Evolutionary conservation across 441 rosid genomes (phyloP), one percentile per base, ranked within the genome.

Genomic region (Flueggea neowawraea): DNA sequence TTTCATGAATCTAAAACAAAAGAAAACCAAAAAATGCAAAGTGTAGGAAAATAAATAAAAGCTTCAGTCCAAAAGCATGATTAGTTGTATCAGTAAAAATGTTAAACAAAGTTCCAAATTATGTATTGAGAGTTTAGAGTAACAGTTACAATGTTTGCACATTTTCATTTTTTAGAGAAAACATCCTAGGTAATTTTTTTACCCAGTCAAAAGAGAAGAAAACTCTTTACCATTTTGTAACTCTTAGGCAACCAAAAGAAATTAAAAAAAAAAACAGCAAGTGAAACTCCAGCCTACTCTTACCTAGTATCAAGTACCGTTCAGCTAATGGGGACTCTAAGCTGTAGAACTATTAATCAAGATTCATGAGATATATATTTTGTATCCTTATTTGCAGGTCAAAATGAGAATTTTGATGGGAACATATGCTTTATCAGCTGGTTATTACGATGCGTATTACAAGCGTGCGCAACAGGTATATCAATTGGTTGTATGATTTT

Each of bases 331-430:
- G 28, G 28, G n/a, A 47, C 4, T 47, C 12, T 47, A 14, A 47
- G 4, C 12, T 47, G 50, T 12, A 47, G 9, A 4, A 2, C 12
- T 47, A 47, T 14, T 14, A 10, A 1, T 47, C 50, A 47, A 47
- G 50, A 47, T 10, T 47, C 50, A 36, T 36, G 41, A 5, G 41
- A 36, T 36, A 36, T 36, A 36, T 36, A 36, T 36, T 47, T 14
- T 47, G 14, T 9, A 9, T 12, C 7, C 44, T 2, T 54, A 49
- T 50, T 67, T 69, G 41, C 79, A 94, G 97, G 97, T 94, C 59
- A 91, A 94, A 79, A 90, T 82, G 97, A 83, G 98, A 75, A 90
- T 94, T 61, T 73, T 94, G 78, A 94, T 89, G 97, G 97, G 98
- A 76, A 89, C 97, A 31, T 94, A 90, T 74, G 98, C 89, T 55